A percentile compares a stretch with the other conserved stretches of the same genome.
Evolutionary conservation across 2,329 filamentous ascomycete genomes (phyloP).

Genomic region (Aspergillus glaucus): DNA sequence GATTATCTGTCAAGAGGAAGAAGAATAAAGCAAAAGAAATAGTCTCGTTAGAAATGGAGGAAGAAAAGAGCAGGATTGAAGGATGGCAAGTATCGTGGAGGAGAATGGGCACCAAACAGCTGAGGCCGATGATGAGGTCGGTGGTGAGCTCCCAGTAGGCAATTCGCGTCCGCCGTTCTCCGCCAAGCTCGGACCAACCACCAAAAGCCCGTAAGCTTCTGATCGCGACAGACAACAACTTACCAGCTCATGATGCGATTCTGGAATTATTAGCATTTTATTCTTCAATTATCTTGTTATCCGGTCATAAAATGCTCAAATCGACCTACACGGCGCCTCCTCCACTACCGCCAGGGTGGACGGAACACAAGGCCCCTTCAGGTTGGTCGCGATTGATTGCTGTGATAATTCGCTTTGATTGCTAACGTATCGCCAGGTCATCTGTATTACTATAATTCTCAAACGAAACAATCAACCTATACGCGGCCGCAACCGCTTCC

Average conservation of each 20-base stretch:
- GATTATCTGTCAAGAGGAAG: constrained; percentile 6
- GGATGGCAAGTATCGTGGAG: constrained; percentile 9
- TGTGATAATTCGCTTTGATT: constrained; percentile 4
- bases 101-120: constrained; percentile 12
- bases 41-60: not conserved
- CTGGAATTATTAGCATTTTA: not conserved
- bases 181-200: constrained; percentile 35
- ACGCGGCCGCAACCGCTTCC: constrained; percentile 55
- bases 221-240: not conserved
- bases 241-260: not conserved
- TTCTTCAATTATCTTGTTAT: too few species aligned
- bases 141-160: constrained; percentile 34
- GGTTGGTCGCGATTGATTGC: constrained; percentile 38
- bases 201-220: constrained; percentile 1
- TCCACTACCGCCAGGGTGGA: constrained; percentile 75
- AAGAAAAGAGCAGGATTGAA: constrained; percentile 4
- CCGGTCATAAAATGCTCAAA: constrained; percentile 55
- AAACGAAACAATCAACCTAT: constrained; percentile 82
- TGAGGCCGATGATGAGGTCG: constrained; percentile 8
- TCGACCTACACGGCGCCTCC: constrained; percentile 66
- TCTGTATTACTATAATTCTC: constrained; percentile 78
- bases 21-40: constrained; percentile 7
- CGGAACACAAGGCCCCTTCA: constrained; percentile 83
- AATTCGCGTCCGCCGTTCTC: constrained; percentile 35
- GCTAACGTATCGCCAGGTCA: constrained; percentile 52